Evolutionary conservation across 2,329 filamentous ascomycete genomes (phyloP).

Genomic region (Ceratocystis destructans): DNA sequence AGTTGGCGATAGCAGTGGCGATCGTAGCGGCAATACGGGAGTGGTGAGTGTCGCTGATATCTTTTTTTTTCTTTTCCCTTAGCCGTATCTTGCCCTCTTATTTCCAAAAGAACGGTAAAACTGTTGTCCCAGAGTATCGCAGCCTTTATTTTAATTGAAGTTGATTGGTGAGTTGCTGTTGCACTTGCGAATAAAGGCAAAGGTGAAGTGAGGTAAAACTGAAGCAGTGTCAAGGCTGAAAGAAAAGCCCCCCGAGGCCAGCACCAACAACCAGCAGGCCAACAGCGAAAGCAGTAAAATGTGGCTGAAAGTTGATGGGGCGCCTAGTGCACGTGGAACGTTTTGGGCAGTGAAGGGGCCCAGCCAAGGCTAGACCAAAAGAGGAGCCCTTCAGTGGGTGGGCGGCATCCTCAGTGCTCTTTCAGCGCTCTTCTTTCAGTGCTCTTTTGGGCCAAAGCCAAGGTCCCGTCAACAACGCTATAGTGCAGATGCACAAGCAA

Average conservation of each 20-base stretch:
- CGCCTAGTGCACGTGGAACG: background rate
- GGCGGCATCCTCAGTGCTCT: background rate
- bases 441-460: background rate
- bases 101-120: no score
- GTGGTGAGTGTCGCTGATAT: no score
- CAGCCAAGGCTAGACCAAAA: background rate
- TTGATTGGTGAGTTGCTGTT: no score
- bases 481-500: background rate
- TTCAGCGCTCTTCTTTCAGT: background rate
- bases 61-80: no score
- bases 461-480: background rate
- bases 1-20: background rate
- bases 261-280: background rate
- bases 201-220: background rate
- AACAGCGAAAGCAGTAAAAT: background rate
- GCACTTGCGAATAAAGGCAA: background rate
- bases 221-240: background rate
- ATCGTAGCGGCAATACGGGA: background rate
- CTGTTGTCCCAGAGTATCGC: no score
- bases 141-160: no score
- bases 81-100: no score
- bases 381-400: background rate
- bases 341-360: background rate
- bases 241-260: background rate
- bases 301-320: constrained; percentile 10